Percentiles rank a stretch among this genome's conserved stretches.
Evolutionary conservation across 306 rosid genomes (phyloP).

Genomic region (Vigna mungo): DNA sequence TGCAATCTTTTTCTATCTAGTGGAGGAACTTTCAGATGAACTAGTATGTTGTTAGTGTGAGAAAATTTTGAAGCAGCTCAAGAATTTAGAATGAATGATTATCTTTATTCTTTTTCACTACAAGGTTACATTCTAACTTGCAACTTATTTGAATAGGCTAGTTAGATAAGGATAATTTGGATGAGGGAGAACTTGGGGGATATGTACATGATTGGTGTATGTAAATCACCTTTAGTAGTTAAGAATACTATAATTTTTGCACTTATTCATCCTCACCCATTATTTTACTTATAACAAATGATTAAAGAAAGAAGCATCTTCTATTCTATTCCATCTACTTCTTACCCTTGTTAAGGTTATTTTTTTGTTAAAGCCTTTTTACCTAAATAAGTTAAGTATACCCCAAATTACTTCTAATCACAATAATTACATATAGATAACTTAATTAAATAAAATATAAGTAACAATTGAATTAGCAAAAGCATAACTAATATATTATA

Average conservation of each 20-base stretch:
- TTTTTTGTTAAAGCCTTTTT: no score
- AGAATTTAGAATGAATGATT: conserved; percentile 42
- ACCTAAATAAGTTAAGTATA: no score
- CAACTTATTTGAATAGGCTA: conserved; percentile 52
- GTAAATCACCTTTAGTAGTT: conserved; percentile 48
- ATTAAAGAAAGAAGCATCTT: not conserved
- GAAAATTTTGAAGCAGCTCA: conserved; percentile 41
- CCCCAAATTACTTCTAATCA: no score
- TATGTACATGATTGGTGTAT: conserved; percentile 60
- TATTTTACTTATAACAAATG: not conserved
- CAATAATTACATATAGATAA: no score
- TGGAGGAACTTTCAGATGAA: conserved; percentile 76
- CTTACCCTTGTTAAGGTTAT: no score
- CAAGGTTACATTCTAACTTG: conserved; percentile 57
- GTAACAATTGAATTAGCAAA: no score
- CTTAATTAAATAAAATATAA: no score
- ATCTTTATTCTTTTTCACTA: conserved; percentile 49
- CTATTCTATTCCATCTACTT: not conserved
- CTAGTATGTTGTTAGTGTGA: conserved; percentile 55
- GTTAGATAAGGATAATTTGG: conserved; percentile 46
- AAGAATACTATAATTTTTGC: conserved; percentile 49
- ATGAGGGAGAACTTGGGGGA: conserved; percentile 33
- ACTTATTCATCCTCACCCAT: conserved; percentile 8
- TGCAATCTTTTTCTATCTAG: conserved; percentile 63
- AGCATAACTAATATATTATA: no score